Evolutionary conservation across 495 filamentous ascomycete species (phyloP).

Genomic region (Penicilliopsis zonata): DNA sequence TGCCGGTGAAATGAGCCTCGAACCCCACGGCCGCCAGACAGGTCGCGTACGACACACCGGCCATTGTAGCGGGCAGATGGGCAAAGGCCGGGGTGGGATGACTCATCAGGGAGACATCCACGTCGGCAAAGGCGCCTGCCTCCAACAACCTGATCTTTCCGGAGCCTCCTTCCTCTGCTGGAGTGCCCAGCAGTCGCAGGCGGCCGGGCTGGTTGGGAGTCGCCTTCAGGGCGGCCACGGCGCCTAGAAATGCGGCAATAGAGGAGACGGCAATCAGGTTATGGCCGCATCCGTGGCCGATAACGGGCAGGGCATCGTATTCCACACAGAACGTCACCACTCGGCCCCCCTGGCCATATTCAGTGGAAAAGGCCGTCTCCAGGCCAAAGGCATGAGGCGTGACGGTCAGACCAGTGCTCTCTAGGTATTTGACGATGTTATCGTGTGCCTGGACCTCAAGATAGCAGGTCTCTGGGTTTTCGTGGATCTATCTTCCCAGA

Average conservation of each 20-base stretch:
- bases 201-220: conserved; percentile 40
- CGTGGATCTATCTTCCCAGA: conserved; percentile 34
- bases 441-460: conserved; percentile 46
- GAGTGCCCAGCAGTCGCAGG: conserved; percentile 54
- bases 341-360: conserved; percentile 26
- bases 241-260: conserved; percentile 46
- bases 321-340: conserved; percentile 35
- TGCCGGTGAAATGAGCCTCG: conserved; percentile 8
- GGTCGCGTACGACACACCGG: too few species aligned
- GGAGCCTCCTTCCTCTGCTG: conserved; percentile 59
- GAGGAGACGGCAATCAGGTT: conserved; percentile 58
- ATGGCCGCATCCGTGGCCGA: conserved; percentile 60
- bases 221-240: conserved; percentile 35
- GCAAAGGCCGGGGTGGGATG: conserved; percentile 9
- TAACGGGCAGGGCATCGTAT: conserved; percentile 43
- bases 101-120: conserved; percentile 53
- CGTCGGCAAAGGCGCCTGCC: conserved; percentile 48
- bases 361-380: conserved; percentile 25
- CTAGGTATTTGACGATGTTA: conserved; percentile 42
- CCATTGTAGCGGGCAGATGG: conserved; percentile 4
- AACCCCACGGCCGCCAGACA: too few species aligned
- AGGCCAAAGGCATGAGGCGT: conserved; percentile 37
- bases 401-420: conserved; percentile 41
- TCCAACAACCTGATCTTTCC: conserved; percentile 57
- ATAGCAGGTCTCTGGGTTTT: conserved; percentile 47